phyloP scores from a whole-genome alignment of 257 asterid genomes.

The Nicotiana benthamiana region DNA sequence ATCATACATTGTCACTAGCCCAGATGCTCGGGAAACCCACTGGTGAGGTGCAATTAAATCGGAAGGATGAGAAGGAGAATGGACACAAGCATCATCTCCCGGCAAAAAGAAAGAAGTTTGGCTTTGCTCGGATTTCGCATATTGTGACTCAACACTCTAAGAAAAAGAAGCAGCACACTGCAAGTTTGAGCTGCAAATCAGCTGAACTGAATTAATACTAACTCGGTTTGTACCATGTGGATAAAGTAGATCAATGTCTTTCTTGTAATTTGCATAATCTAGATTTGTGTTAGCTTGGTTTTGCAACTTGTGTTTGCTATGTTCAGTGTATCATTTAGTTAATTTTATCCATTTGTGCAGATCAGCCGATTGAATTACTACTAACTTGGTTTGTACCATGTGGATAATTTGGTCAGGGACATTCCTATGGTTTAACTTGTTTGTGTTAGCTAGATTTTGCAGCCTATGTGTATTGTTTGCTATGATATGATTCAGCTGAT shows the following conservation, averaged over 20 bases:
- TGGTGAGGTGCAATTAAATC: slow-evolving; percentile 10
- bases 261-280: neutral
- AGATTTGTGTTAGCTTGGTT: neutral
- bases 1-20: slow-evolving; percentile 59
- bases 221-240: neutral
- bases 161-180: slow-evolving; percentile 49
- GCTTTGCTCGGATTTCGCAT: slow-evolving; percentile 61
- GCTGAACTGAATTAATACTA: slow-evolving; percentile 7
- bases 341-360: neutral
- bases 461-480: neutral
- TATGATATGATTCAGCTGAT: neutral
- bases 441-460: neutral
- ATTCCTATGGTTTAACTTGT: neutral
- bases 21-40: slow-evolving; percentile 64
- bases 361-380: neutral
- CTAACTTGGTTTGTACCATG: neutral
- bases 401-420: neutral
- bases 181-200: slow-evolving; percentile 16
- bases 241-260: neutral
- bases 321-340: neutral
- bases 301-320: neutral
- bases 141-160: slow-evolving; percentile 60
- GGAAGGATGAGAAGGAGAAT: slow-evolving; percentile 42
- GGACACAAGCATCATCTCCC: slow-evolving; percentile 25
- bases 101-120: slow-evolving; percentile 76